Evolutionary conservation across 1,284 basidiomycete genomes (phyloP).

Genomic region (Ustilago cynodontis): DNA sequence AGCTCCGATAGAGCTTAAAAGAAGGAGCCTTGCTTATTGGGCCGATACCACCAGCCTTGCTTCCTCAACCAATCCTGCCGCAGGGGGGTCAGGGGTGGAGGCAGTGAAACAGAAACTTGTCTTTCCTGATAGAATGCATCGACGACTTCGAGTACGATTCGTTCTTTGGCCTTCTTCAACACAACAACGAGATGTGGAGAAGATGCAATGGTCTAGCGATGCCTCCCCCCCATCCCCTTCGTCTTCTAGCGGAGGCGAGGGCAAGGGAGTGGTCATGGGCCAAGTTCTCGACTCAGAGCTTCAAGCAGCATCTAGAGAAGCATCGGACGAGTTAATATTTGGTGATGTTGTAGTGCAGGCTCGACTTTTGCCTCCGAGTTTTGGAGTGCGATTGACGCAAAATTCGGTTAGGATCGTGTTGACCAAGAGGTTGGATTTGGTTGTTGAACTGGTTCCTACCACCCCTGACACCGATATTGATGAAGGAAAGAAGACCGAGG

Average conservation of each 20-base stretch:
- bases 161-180: conserved; percentile 24
- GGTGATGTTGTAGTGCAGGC: conserved; percentile 54
- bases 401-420: conserved; percentile 45
- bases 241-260: background rate
- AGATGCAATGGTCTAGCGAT: conserved; percentile 47
- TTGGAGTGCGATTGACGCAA: conserved; percentile 44
- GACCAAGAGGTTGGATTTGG: conserved; percentile 32
- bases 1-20: conserved; percentile 43
- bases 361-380: conserved; percentile 37
- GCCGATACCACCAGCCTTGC: conserved; percentile 22
- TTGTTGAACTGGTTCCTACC: conserved; percentile 40
- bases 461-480: background rate
- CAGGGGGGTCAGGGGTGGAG: background rate
- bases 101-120: conserved; percentile 33
- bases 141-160: conserved; percentile 49
- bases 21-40: conserved; percentile 60
- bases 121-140: conserved; percentile 56
- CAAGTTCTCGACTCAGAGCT: conserved; percentile 50
- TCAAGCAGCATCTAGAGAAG: conserved; percentile 54
- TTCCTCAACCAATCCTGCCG: background rate
- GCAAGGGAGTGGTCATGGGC: conserved; percentile 8
- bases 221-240: background rate
- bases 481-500: too few relatives aligned
- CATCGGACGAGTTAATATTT: conserved; percentile 56
- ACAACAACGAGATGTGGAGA: background rate